These are phyloP conservation scores for Gaultheria prostrata DNA, from an alignment of 148 eudicot genomes.

Conservation along the genomic window DNA sequence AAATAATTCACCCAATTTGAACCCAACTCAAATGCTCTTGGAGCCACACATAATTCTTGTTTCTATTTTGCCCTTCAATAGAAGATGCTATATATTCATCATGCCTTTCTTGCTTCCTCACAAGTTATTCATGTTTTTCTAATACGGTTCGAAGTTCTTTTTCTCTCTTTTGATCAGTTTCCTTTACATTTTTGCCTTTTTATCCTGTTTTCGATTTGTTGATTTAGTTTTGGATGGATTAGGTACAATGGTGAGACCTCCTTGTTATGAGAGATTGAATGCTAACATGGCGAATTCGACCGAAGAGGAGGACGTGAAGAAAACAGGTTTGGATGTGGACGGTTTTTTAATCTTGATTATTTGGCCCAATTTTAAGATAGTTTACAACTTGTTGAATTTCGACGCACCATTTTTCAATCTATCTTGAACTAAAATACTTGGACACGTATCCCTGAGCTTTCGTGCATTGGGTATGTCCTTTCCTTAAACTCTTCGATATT, in stretches of 20 bases:
- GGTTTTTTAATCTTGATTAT: background rate
- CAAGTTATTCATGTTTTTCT: background rate
- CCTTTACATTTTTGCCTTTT: background rate
- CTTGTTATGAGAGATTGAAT: constrained; percentile 36
- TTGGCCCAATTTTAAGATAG: background rate
- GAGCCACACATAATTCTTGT: constrained; percentile 28
- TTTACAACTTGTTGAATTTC: background rate
- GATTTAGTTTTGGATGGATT: background rate
- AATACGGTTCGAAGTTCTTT: background rate
- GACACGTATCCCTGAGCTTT: background rate
- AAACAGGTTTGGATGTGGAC: constrained; percentile 32
- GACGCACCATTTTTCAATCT: background rate
- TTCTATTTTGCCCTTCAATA: constrained; percentile 10
- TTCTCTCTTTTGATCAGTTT: background rate
- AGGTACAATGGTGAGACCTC: constrained; percentile 50
- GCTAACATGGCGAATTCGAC: constrained; percentile 38
- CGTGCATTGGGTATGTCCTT: background rate
- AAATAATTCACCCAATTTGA: constrained; percentile 64
- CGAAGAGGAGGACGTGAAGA: constrained; percentile 44
- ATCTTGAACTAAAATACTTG: background rate
- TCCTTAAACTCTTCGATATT: background rate
- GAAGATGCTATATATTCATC: constrained; percentile 27
- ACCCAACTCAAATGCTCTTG: constrained; percentile 44
- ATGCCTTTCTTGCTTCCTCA: constrained; percentile 55
- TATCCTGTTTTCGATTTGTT: background rate